Conservation (phyloP, 768 basidiomycete genomes). For the Exidia glandulosa region DNA sequence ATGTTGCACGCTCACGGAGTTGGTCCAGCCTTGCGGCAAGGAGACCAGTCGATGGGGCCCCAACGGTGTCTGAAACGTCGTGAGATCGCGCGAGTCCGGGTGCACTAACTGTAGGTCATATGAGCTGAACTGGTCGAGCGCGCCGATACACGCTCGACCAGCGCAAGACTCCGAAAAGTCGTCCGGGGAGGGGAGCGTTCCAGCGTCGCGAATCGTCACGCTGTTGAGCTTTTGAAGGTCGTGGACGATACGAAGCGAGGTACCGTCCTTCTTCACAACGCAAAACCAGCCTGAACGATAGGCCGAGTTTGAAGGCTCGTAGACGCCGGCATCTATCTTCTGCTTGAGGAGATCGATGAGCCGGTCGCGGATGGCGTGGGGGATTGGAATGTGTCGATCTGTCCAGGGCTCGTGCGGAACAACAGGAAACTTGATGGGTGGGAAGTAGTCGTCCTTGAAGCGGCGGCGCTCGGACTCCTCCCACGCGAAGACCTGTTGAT, state of each 20-base stretch:
- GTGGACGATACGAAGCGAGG: constrained; percentile 24
- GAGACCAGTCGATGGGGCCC: constrained; percentile 20
- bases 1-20: constrained; percentile 29
- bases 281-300: constrained; percentile 32
- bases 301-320: constrained; percentile 26
- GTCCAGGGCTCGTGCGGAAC: constrained; percentile 27
- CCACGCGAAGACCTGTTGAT: constrained; percentile 31
- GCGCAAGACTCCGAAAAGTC: constrained; percentile 23
- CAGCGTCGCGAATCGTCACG: too few species aligned
- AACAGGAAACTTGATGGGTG: constrained; percentile 20
- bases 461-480: constrained; percentile 23
- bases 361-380: constrained; percentile 16
- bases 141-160: too few species aligned
- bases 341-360: constrained; percentile 21
- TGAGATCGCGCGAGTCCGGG: too few species aligned
- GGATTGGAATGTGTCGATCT: constrained; percentile 19
- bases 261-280: too few species aligned
- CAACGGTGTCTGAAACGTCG: constrained; percentile 28
- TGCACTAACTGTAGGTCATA: too few species aligned
- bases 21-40: constrained; percentile 32
- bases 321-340: constrained; percentile 28
- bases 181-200: constrained; percentile 23
- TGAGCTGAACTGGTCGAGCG: too few species aligned
- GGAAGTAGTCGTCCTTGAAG: constrained; percentile 21
- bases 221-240: constrained; percentile 29